phyloP scores from a whole-genome alignment of 129 eudicot species.

The Artemisia annua region DNA sequence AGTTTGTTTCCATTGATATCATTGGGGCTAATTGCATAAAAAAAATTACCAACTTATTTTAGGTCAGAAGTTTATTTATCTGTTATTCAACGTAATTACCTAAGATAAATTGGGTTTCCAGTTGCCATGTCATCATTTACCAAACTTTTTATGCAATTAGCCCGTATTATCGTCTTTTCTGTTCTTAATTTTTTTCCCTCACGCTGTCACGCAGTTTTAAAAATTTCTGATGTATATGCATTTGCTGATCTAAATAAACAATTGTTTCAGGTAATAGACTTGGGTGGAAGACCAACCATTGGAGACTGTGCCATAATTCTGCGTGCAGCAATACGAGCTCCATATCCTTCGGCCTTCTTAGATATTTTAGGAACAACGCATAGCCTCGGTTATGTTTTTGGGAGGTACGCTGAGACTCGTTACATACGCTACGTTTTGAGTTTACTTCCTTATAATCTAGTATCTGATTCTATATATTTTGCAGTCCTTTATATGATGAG shows the following conservation, averaged over 20 bases:
- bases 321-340: conserved; percentile 94
- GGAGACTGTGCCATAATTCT: conserved; percentile 95
- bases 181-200: not conserved
- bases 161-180: not conserved
- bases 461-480: conserved; percentile 16
- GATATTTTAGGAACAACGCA: conserved; percentile 85
- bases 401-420: conserved; percentile 56
- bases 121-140: not conserved
- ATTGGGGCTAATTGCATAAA: not conserved
- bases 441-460: conserved; percentile 3
- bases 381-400: conserved; percentile 74
- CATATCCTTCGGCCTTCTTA: conserved; percentile 84
- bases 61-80: not conserved
- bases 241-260: conserved; percentile 9
- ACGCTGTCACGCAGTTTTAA: not conserved
- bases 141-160: not conserved
- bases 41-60: not conserved
- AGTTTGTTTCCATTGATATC: not conserved
- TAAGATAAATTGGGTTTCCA: not conserved
- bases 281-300: conserved; percentile 89
- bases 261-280: conserved; percentile 77
- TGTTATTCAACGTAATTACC: not conserved
- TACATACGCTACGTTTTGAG: not conserved
- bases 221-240: conserved; percentile 1
- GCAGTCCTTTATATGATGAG: conserved; percentile 92